Evolutionary conservation across 176 grass and related monocot genomes (phyloP).

Genomic region (Elaeis guineensis): DNA sequence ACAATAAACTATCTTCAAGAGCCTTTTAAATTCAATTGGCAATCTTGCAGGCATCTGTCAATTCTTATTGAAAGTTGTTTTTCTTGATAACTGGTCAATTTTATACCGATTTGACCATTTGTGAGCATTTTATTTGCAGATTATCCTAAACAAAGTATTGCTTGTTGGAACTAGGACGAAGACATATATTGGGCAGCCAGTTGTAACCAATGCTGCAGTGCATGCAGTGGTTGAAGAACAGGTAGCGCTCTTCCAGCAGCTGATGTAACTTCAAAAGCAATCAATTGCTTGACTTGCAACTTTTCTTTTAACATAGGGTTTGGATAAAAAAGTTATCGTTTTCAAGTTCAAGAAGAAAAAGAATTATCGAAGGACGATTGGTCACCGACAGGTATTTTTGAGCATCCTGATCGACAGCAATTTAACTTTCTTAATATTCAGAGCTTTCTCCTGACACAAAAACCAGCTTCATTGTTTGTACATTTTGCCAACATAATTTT

Average conservation of each 20-base stretch:
- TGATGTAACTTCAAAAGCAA: neutral
- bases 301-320: constrained; percentile 39
- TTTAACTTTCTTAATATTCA: too few species aligned
- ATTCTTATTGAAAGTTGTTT: too few species aligned
- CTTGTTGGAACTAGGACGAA: constrained; percentile 77
- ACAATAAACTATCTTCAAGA: too few species aligned
- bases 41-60: too few species aligned
- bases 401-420: too few species aligned
- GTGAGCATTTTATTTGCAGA: constrained; percentile 30
- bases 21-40: too few species aligned
- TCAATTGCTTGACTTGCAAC: constrained; percentile 8
- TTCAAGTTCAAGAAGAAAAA: constrained; percentile 94
- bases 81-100: too few species aligned
- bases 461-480: too few species aligned
- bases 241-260: constrained; percentile 17
- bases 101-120: too few species aligned
- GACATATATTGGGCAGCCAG: constrained; percentile 83
- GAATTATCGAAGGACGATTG: constrained; percentile 83
- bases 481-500: too few species aligned
- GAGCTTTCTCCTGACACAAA: too few species aligned
- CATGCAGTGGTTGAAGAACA: constrained; percentile 86
- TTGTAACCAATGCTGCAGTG: constrained; percentile 97
- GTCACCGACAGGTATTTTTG: constrained; percentile 69
- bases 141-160: constrained; percentile 90
- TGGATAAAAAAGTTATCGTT: constrained; percentile 78